Percentiles rank a stretch among this genome's conserved stretches.
Evolutionary conservation across 805 yeast genomes (phyloP).

Genomic region (Debaryomyces castellii): DNA sequence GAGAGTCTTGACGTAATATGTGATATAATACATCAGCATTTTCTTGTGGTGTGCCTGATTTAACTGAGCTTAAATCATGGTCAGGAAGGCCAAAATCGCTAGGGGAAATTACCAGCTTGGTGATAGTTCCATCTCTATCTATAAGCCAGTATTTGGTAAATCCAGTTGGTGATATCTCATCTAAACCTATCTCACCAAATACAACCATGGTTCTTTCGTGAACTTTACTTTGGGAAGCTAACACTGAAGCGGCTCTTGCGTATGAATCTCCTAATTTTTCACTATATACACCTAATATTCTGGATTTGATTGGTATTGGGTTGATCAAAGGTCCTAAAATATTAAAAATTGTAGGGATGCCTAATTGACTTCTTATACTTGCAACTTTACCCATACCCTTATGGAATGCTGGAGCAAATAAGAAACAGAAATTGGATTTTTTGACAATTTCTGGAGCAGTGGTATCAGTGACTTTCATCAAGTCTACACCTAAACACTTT

Average conservation of each 20-base stretch:
- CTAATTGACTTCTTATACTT: slow-evolving; percentile 69
- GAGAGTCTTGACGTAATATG: slow-evolving; percentile 44
- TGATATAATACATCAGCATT: slow-evolving; percentile 64
- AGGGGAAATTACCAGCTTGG: slow-evolving; percentile 56
- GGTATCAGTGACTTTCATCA: slow-evolving; percentile 60
- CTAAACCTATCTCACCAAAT: slow-evolving; percentile 89
- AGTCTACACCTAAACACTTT: slow-evolving; percentile 77
- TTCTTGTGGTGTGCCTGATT: slow-evolving; percentile 83
- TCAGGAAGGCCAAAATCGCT: slow-evolving; percentile 77
- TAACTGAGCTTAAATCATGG: slow-evolving; percentile 66
- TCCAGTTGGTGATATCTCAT: slow-evolving; percentile 92
- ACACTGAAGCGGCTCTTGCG: slow-evolving; percentile 72
- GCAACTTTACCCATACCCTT: slow-evolving; percentile 87
- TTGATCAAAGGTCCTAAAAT: slow-evolving; percentile 91
- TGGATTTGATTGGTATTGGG: slow-evolving; percentile 78
- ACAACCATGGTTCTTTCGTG: slow-evolving; percentile 75
- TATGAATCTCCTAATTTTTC: slow-evolving; percentile 77
- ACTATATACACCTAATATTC: slow-evolving; percentile 88
- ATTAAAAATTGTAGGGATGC: slow-evolving; percentile 92
- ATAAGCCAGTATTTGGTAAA: slow-evolving; percentile 78
- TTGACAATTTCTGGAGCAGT: slow-evolving; percentile 61
- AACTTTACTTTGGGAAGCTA: slow-evolving; percentile 51
- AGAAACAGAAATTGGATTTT: slow-evolving; percentile 56
- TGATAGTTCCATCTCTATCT: slow-evolving; percentile 40
- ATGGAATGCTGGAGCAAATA: slow-evolving; percentile 94